Conservation (phyloP, 352 stramenopile species). For the Globisporangium okanoganense region DNA sequence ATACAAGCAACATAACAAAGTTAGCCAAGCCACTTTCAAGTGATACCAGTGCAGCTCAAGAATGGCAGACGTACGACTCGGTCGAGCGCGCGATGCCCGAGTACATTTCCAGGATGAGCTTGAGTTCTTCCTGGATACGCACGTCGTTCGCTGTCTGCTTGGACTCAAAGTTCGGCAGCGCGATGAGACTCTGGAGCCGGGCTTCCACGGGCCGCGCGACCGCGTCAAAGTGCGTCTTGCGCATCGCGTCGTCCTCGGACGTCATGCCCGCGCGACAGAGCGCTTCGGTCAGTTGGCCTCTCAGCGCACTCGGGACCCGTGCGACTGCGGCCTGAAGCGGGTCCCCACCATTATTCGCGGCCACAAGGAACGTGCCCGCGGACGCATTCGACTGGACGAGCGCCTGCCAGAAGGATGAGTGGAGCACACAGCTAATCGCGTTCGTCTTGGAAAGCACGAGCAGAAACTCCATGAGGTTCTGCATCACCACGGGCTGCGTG, state of each 20-base stretch:
- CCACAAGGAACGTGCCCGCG: constrained; percentile 50
- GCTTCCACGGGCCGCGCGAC: constrained; percentile 44
- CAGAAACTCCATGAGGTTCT: constrained; percentile 78
- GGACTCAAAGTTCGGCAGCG: constrained; percentile 50
- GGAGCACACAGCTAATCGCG: constrained; percentile 54
- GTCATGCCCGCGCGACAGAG: constrained; percentile 74
- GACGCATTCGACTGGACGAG: constrained; percentile 71
- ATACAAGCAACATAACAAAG: not conserved
- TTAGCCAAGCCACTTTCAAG: no score
- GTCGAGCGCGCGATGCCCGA: constrained; percentile 67
- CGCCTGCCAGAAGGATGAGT: constrained; percentile 58
- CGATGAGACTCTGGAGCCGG: constrained; percentile 52
- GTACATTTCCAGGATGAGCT: constrained; percentile 77
- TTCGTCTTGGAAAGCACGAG: constrained; percentile 62
- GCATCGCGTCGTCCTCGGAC: constrained; percentile 37
- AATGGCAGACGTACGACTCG: constrained; percentile 44
- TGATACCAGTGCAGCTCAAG: no score
- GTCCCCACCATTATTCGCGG: constrained; percentile 13
- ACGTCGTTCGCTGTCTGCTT: constrained; percentile 64
- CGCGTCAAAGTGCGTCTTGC: constrained; percentile 48
- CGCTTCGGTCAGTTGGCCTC: constrained; percentile 64
- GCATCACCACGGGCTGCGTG: constrained; percentile 77
- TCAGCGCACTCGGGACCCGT: constrained; percentile 48
- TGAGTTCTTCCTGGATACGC: constrained; percentile 65
- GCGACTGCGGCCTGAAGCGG: constrained; percentile 46